Conservation (phyloP, 148 eudicot genomes). For the Suaeda aralocaspica region DNA sequence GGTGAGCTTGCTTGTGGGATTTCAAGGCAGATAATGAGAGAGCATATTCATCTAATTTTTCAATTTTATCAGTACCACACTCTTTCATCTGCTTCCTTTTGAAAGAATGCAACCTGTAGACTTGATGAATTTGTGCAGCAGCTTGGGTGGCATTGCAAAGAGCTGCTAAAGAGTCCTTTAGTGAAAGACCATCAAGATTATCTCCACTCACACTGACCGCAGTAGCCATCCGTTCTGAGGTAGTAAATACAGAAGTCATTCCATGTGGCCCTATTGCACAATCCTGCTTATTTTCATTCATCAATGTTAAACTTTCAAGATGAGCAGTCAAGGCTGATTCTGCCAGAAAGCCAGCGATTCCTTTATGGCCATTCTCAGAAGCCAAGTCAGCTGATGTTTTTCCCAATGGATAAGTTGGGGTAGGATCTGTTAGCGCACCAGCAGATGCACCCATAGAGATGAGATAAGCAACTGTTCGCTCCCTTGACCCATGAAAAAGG, state of each 20-base stretch:
- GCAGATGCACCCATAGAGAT: slow-evolving; percentile 60
- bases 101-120: slow-evolving; percentile 75
- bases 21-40: slow-evolving; percentile 54
- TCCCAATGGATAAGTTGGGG: slow-evolving; percentile 57
- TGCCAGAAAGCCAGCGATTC: slow-evolving; percentile 75
- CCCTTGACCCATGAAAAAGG: slow-evolving; percentile 35
- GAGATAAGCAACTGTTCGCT: slow-evolving; percentile 64
- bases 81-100: slow-evolving; percentile 58
- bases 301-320: slow-evolving; percentile 48
- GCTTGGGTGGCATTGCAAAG: slow-evolving; percentile 86
- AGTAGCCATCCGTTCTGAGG: slow-evolving; percentile 49
- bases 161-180: slow-evolving; percentile 85
- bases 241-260: slow-evolving; percentile 32
- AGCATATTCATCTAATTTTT: slow-evolving; percentile 52
- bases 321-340: slow-evolving; percentile 66
- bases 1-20: slow-evolving; percentile 39
- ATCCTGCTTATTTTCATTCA: slow-evolving; percentile 29
- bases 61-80: slow-evolving; percentile 31
- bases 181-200: slow-evolving; percentile 43
- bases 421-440: slow-evolving; percentile 75
- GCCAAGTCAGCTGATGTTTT: slow-evolving; percentile 78
- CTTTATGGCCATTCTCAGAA: slow-evolving; percentile 68
- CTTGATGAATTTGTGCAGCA: slow-evolving; percentile 83
- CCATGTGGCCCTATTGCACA: slow-evolving; percentile 25
- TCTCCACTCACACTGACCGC: slow-evolving; percentile 43